Evolutionary conservation across 2,329 filamentous ascomycete species (phyloP), one percentile per base, ranked within the genome.

Genomic region (Nannizziopsis arthrosporioides): DNA sequence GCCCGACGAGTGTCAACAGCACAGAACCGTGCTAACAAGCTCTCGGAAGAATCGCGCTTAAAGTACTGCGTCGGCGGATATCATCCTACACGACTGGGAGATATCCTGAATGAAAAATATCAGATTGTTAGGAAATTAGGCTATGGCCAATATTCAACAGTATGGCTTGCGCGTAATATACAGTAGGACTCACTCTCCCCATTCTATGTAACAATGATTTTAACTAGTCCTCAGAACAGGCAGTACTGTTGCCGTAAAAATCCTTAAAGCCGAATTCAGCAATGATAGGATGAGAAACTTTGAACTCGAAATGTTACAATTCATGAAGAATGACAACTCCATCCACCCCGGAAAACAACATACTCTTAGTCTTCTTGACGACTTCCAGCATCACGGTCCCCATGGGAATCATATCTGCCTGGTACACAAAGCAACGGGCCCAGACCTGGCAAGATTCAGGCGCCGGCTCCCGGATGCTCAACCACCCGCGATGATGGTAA

Each of bases 121-220:
- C 50, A 30, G 32, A 51, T 22, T 27, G 44, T 51, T 47, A 50
- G 38, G 46, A 53, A 54, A 54, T 51, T 49, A 19, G 50, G 37
- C 31, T 45, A 43, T 45, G 38, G 54, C 8, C 30, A 44, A 37
- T 51, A 49, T 39, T 50, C 49, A 9, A 53, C 52, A 17, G 42
- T 43, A 30, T 54, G 50, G 50, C 48, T 54, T 32, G 52, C 48
- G 1, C 69, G 82, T 64, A 88, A 94, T 71, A 92, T 89, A 61
- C 77, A 55, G 63, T 63, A 43, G 49, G 58, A 52, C 32, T 10
- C 47, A 36, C 18, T 12, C 51, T 17, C 9, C 27, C n/a, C n/a
- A 39, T 32, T 36, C 19, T 15, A n/a, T n/a, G n/a, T n/a, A 32
- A 17, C 17, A 37, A 36, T 2, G 38, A 43, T 9, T n/a, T 54